Evolutionary conservation across 2,329 filamentous ascomycete species (phyloP).

Genomic region (Penicillium sp.): DNA sequence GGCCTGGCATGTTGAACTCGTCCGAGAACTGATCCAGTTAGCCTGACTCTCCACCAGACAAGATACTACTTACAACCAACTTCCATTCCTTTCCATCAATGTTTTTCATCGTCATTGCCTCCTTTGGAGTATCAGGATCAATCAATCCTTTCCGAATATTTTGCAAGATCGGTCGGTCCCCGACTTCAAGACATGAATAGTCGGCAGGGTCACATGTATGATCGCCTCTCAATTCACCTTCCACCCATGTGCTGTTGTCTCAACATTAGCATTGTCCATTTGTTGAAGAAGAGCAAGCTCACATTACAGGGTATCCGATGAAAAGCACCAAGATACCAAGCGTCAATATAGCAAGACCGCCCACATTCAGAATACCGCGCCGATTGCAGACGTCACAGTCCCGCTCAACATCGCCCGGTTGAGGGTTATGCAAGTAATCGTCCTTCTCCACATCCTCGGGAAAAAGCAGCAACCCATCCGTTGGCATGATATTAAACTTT

Average conservation of each 20-base stretch:
- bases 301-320: slow-evolving; percentile 65
- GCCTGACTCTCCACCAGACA: neutral
- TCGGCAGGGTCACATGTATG: slow-evolving; percentile 34
- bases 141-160: slow-evolving; percentile 58
- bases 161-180: slow-evolving; percentile 48
- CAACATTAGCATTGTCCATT: neutral
- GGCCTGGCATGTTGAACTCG: slow-evolving; percentile 62
- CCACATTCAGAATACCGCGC: slow-evolving; percentile 59
- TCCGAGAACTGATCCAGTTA: slow-evolving; percentile 54
- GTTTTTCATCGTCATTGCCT: slow-evolving; percentile 51
- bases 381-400: slow-evolving; percentile 61
- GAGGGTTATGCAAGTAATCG: slow-evolving; percentile 65
- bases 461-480: slow-evolving; percentile 60
- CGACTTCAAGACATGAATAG: slow-evolving; percentile 47
- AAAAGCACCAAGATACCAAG: slow-evolving; percentile 60
- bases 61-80: slow-evolving; percentile 49
- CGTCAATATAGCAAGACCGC: slow-evolving; percentile 55
- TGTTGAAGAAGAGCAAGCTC: slow-evolving; percentile 29
- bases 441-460: slow-evolving; percentile 70
- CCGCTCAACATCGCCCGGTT: slow-evolving; percentile 56
- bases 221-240: slow-evolving; percentile 36
- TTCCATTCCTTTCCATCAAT: slow-evolving; percentile 57
- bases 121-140: slow-evolving; percentile 61
- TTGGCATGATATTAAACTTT: slow-evolving; percentile 67
- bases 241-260: slow-evolving; percentile 51